These are phyloP conservation scores for Trametopsis cervina DNA, from an alignment of 768 basidiomycete genomes.

Conservation along the genomic window DNA sequence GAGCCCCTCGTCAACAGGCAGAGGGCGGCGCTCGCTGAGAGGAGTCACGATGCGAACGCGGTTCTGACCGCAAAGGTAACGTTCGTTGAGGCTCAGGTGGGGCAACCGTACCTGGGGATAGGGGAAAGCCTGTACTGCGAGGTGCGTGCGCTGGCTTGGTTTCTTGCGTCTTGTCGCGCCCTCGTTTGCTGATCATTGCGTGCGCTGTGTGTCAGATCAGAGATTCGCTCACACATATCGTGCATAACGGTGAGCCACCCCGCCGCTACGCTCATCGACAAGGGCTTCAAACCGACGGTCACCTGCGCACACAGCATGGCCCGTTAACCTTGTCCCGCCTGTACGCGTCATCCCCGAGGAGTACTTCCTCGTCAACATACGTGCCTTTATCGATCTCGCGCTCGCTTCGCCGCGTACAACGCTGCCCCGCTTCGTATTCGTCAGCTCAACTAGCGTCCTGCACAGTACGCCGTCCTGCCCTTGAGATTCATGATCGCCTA, in stretches of 20 bases:
- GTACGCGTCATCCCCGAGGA: slow-evolving; percentile 28
- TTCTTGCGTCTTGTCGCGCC: too few relatives aligned
- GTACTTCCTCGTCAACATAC: slow-evolving; percentile 23
- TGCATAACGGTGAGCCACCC: slow-evolving; percentile 26
- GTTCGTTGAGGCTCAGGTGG: slow-evolving; percentile 2
- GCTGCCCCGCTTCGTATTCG: slow-evolving; percentile 27
- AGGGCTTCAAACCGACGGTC: too few relatives aligned
- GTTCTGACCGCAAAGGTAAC: slow-evolving; percentile 4
- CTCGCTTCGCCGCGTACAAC: slow-evolving; percentile 18
- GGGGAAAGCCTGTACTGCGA: slow-evolving; percentile 16
- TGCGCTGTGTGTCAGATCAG: background rate
- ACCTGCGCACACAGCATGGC: too few relatives aligned
- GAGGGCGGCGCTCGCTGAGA: background rate
- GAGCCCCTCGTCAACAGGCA: background rate
- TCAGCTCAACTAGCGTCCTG: slow-evolving; percentile 27
- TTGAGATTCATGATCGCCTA: background rate
- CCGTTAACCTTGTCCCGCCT: slow-evolving; percentile 28
- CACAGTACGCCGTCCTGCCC: slow-evolving; percentile 20
- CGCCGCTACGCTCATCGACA: background rate
- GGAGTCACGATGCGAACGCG: slow-evolving; percentile 11
- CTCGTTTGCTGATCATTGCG: background rate
- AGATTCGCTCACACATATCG: slow-evolving; percentile 3
- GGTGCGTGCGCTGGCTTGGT: slow-evolving; percentile 14
- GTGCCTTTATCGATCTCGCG: slow-evolving; percentile 29
- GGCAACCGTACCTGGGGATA: too few relatives aligned